A percentile compares a stretch with the other conserved stretches of the same genome.
These are phyloP conservation scores for Orbilia quercus DNA, from an alignment of 2,329 filamentous ascomycete genomes.

Conservation along the genomic window DNA sequence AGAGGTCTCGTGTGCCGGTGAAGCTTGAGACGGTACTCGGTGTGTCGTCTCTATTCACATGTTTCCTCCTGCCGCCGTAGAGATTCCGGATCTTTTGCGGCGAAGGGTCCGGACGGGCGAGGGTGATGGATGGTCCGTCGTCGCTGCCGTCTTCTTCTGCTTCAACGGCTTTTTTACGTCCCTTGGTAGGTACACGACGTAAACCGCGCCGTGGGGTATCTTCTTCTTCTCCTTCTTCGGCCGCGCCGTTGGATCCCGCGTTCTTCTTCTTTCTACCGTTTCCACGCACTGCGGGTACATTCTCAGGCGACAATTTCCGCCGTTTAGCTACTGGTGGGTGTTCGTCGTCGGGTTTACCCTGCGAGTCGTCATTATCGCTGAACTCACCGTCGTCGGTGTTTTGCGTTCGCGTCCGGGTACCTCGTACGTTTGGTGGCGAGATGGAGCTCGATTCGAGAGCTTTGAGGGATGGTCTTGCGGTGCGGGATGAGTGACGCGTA, in stretches of 20 bases:
- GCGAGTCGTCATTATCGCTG: background rate
- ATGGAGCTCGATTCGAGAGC: slow-evolving; percentile 40
- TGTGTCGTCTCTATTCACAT: slow-evolving; percentile 47
- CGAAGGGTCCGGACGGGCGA: background rate
- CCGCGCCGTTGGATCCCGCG: background rate
- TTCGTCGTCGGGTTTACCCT: slow-evolving; percentile 17
- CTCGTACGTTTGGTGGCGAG: slow-evolving; percentile 21
- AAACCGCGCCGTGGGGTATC: slow-evolving; percentile 13
- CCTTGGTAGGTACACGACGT: background rate
- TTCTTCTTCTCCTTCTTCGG: slow-evolving; percentile 24
- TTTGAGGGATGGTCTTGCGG: slow-evolving; percentile 28
- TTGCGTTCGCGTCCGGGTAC: slow-evolving; percentile 5
- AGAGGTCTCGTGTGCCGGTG: background rate
- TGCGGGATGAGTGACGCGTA: slow-evolving; percentile 48
- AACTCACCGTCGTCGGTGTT: background rate
- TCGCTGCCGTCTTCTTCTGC: background rate
- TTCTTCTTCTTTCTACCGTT: slow-evolving; percentile 8
- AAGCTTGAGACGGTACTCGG: slow-evolving; percentile 22
- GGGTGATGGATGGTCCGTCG: background rate
- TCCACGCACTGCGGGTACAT: background rate
- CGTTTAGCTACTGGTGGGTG: slow-evolving; percentile 42
- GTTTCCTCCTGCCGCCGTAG: slow-evolving; percentile 47
- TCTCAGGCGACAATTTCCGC: slow-evolving; percentile 36
- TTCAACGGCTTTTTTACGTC: background rate
- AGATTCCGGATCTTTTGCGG: slow-evolving; percentile 46